phyloP scores from a whole-genome alignment of 495 filamentous ascomycete genomes.

The Pseudotulostoma volvatum region DNA sequence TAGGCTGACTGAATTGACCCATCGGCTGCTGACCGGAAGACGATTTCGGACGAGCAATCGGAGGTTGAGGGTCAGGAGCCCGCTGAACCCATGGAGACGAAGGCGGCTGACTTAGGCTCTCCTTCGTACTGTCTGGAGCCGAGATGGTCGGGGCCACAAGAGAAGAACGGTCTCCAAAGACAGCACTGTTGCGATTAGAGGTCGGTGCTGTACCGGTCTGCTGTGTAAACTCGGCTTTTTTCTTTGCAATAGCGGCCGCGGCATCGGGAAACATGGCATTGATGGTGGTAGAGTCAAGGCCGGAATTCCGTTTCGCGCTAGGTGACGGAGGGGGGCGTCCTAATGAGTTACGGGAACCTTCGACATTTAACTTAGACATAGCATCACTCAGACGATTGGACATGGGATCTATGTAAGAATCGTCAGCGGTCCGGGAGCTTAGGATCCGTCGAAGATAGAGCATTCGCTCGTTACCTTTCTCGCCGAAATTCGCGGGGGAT shows the following conservation, averaged over 20 bases:
- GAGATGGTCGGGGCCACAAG: constrained; percentile 67
- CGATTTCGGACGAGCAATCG: constrained; percentile 68
- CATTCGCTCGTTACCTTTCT: constrained; percentile 53
- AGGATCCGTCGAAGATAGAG: neutral
- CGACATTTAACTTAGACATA: constrained; percentile 86
- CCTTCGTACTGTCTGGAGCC: constrained; percentile 37
- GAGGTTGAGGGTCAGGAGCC: constrained; percentile 35
- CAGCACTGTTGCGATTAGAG: constrained; percentile 85
- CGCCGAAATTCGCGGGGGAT: constrained; percentile 84
- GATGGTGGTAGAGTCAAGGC: constrained; percentile 80
- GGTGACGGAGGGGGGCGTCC: constrained; percentile 63
- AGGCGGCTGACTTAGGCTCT: constrained; percentile 42
- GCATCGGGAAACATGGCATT: constrained; percentile 99
- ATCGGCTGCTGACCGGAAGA: constrained; percentile 78
- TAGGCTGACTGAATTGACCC: constrained; percentile 88
- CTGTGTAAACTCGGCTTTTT: constrained; percentile 93
- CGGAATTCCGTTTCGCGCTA: constrained; percentile 75
- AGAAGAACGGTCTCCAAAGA: constrained; percentile 65
- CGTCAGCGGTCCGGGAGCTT: neutral
- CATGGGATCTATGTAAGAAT: constrained; percentile 63
- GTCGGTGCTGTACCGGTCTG: constrained; percentile 78
- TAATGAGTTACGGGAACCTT: constrained; percentile 73
- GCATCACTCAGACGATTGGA: constrained; percentile 90
- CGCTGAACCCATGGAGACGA: constrained; percentile 64
- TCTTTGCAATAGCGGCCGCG: constrained; percentile 88